Evolutionary conservation across 192 early-diverging fungal genomes (phyloP), one percentile per base, ranked within the genome.

Genomic region (Podila epicladia): DNA sequence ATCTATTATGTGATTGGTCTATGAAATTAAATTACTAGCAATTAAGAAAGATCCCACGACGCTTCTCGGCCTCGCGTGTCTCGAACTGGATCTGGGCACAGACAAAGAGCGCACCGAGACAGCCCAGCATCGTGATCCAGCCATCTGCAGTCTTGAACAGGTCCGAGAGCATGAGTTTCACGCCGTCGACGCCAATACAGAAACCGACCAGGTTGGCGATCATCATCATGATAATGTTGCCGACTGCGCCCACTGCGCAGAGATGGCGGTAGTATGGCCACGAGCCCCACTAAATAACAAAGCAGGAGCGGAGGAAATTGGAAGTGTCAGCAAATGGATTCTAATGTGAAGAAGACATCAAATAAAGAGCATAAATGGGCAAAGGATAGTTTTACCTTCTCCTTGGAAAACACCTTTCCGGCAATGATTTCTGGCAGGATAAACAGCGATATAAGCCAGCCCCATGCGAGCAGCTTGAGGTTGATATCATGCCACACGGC

Each of bases 401-500:
- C 69, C 31, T 78, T 75, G n/a, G 77, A 82, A 74, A 93, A 92
- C 9, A 91, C 20, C 0, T 38, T 69, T 33, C 88, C 89, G 11
- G 91, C 89, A 37, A 97, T 67, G 15, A 88, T 86, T 83, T 99
- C 97, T 17, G 97, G 97, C 68, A 97, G 62, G 32, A 99, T 91
- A 73, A 97, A 91, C 32, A 96, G 57, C 12, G 89, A 91, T 49
- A 97, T 95, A 15, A 98, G 82, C 95, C 95, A 97, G 5, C 94
- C 95, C 96, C 95, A 99, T 24, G 94, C 93, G 71, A 98, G 71
- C 20, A 99, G 73, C 26, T 85, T 87, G 73, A 96, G 71, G n/a
- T 92, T 87, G 45, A 98, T 93, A 74, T 99, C 98, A 86, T 99
- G 98, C 98, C 98, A 99, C 22, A 98, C 62, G 5, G 97, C 98